Evolutionary conservation across 2,329 filamentous ascomycete genomes (phyloP).

Genomic region (Botrytis deweyae): DNA sequence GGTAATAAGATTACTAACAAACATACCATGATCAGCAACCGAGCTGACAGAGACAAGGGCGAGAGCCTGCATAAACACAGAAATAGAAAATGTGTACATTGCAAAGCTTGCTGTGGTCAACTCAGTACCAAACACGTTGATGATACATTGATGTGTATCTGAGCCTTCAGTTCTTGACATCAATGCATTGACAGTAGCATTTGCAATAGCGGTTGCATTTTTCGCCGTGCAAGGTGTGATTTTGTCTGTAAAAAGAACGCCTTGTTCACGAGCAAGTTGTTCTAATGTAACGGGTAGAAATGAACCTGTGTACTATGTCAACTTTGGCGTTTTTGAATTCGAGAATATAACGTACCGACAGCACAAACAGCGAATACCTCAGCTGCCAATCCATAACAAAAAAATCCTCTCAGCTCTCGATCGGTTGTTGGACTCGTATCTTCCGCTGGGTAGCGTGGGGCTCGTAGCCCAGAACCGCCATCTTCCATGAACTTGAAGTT

Average conservation of each 20-base stretch:
- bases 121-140: slow-evolving; percentile 75
- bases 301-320: slow-evolving; percentile 57
- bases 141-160: slow-evolving; percentile 58
- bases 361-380: slow-evolving; percentile 95
- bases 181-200: slow-evolving; percentile 29
- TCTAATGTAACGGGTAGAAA: slow-evolving; percentile 96
- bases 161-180: slow-evolving; percentile 30
- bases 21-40: slow-evolving; percentile 80
- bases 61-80: slow-evolving; percentile 82
- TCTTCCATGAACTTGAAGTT: slow-evolving; percentile 28
- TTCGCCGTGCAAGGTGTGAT: slow-evolving; percentile 67
- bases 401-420: slow-evolving; percentile 89
- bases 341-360: slow-evolving; percentile 56
- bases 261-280: slow-evolving; percentile 87
- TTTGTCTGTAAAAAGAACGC: slow-evolving; percentile 77
- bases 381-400: slow-evolving; percentile 90
- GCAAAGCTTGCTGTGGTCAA: slow-evolving; percentile 96
- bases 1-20: not conserved
- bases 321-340: not conserved
- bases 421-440: slow-evolving; percentile 80
- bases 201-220: slow-evolving; percentile 25
- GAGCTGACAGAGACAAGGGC: slow-evolving; percentile 94
- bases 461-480: slow-evolving; percentile 22
- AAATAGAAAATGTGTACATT: slow-evolving; percentile 96
- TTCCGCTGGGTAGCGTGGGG: slow-evolving; percentile 70